Evolutionary conservation across 2,329 filamentous ascomycete species (phyloP).

Genomic region (Periconia digitata): DNA sequence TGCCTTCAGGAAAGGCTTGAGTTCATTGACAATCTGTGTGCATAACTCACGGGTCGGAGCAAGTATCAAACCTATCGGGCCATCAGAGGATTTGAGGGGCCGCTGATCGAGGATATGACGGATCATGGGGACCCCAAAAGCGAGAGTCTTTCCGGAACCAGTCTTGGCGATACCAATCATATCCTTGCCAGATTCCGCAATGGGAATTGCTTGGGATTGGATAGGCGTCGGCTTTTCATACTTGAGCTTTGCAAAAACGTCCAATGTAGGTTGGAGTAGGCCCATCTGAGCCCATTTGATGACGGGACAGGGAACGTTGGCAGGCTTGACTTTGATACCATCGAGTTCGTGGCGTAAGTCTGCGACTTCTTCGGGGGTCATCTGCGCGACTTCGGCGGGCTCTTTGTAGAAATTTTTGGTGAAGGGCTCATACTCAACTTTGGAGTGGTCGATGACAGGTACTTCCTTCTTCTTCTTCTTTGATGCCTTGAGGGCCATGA

Average conservation of each 20-base stretch:
- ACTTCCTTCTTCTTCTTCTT: slow-evolving; percentile 92
- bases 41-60: slow-evolving; percentile 93
- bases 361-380: slow-evolving; percentile 82
- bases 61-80: slow-evolving; percentile 85
- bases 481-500: slow-evolving; percentile 56
- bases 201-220: slow-evolving; percentile 90
- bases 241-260: slow-evolving; percentile 77
- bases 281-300: slow-evolving; percentile 97
- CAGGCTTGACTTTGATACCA: slow-evolving; percentile 79
- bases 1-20: slow-evolving; percentile 89
- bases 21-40: slow-evolving; percentile 90
- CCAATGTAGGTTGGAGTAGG: slow-evolving; percentile 80
- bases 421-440: slow-evolving; percentile 81
- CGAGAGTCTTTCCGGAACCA: slow-evolving; percentile 95
- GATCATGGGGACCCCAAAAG: slow-evolving; percentile 95
- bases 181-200: slow-evolving; percentile 94
- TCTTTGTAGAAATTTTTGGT: slow-evolving; percentile 95
- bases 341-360: slow-evolving; percentile 85
- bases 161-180: slow-evolving; percentile 97
- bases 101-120: slow-evolving; percentile 94
- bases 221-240: slow-evolving; percentile 92
- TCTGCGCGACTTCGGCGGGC: slow-evolving; percentile 76
- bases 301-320: slow-evolving; percentile 88
- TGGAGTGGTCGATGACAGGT: slow-evolving; percentile 82
- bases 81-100: slow-evolving; percentile 78